Evolutionary conservation across 2,329 filamentous ascomycete genomes (phyloP).

Genomic region (Paecilomyces fulvus): DNA sequence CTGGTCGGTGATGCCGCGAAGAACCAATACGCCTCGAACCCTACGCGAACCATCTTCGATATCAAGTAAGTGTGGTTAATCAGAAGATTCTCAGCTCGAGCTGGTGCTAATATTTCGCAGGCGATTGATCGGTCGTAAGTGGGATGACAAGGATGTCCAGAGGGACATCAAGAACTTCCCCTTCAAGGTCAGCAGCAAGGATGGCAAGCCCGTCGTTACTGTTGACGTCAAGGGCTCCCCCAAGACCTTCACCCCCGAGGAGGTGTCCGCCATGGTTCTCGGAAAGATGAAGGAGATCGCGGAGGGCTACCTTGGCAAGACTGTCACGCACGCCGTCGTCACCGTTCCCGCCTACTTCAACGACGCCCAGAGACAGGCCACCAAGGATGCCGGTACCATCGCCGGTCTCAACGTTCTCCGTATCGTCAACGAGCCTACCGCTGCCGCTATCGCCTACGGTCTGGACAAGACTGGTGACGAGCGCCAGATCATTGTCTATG

Average conservation of each 20-base stretch:
- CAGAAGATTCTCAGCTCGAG: not conserved
- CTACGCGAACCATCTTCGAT: constrained; percentile 66
- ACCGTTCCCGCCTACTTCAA: constrained; percentile 98
- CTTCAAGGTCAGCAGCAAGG: constrained; percentile 85
- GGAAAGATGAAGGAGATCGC: constrained; percentile 61
- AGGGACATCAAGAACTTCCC: constrained; percentile 96
- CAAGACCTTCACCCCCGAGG: constrained; percentile 58
- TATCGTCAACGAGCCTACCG: constrained; percentile 94
- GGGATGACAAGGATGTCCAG: constrained; percentile 76
- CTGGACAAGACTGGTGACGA: constrained; percentile 78
- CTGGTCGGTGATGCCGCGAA: constrained; percentile 96
- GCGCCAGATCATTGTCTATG: constrained; percentile 85
- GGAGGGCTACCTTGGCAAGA: constrained; percentile 53
- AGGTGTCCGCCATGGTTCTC: constrained; percentile 59
- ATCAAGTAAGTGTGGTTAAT: constrained; percentile 61
- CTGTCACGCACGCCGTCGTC: constrained; percentile 62
- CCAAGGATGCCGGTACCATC: constrained; percentile 88
- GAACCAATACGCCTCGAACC: constrained; percentile 84
- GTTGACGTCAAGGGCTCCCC: constrained; percentile 51
- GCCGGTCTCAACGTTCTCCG: constrained; percentile 91
- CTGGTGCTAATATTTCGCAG: constrained; percentile 33
- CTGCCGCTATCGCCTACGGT: constrained; percentile 89
- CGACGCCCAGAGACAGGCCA: constrained; percentile 93
- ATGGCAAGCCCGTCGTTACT: constrained; percentile 78
- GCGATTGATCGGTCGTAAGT: constrained; percentile 80